phyloP scores from a whole-genome alignment of 345 rosid genomes.

The Raphanus sativus region DNA sequence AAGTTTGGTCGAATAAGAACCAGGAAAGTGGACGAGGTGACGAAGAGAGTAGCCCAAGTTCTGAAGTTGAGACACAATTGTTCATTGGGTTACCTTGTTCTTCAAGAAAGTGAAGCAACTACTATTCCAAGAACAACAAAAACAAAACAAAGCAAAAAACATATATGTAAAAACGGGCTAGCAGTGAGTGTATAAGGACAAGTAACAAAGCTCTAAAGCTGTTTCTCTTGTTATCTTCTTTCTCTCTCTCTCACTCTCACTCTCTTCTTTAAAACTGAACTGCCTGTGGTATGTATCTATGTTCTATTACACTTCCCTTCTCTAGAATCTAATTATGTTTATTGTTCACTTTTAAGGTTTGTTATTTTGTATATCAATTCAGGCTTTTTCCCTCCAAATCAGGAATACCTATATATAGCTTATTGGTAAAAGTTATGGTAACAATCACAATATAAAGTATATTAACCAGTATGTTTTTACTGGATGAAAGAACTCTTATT shows the following conservation, averaged over 20 bases:
- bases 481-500: neutral
- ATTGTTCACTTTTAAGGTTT: neutral
- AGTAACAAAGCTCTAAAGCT: conserved; percentile 21
- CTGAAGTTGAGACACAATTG: conserved; percentile 83
- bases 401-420: neutral
- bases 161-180: conserved; percentile 13
- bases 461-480: neutral
- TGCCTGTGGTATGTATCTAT: conserved; percentile 29
- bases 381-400: neutral
- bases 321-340: neutral
- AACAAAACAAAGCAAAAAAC: neutral
- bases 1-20: conserved; percentile 31
- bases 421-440: neutral
- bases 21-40: conserved; percentile 29
- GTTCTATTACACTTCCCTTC: conserved; percentile 6
- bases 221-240: conserved; percentile 35
- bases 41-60: conserved; percentile 54
- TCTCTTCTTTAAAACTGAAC: conserved; percentile 23
- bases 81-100: conserved; percentile 74
- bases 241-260: conserved; percentile 15
- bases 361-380: neutral
- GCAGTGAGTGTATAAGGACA: conserved; percentile 32
- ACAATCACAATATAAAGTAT: neutral
- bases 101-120: conserved; percentile 47
- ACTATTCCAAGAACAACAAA: neutral